phyloP scores from a whole-genome alignment of 768 basidiomycete species.

The Kwoniella newhampshirensis region DNA sequence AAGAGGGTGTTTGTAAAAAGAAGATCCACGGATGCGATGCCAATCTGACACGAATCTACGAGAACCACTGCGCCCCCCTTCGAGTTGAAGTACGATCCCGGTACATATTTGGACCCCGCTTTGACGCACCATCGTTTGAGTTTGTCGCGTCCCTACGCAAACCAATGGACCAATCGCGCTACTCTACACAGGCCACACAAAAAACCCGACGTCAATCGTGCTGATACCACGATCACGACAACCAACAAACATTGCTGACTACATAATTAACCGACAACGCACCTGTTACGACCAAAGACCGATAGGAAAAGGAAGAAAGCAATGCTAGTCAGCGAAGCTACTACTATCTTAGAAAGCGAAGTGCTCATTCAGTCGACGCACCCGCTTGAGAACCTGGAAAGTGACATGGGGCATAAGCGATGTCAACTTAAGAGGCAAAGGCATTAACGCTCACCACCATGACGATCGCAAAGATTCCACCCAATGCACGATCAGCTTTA shows the following conservation, averaged over 20 bases:
- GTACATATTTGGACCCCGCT: too few species aligned
- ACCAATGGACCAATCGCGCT: conserved; percentile 12
- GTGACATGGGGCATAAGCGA: not conserved
- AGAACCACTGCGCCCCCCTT: too few species aligned
- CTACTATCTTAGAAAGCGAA: not conserved
- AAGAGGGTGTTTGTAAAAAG: too few species aligned
- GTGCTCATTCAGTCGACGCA: conserved; percentile 1
- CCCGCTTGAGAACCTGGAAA: conserved; percentile 17
- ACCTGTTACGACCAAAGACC: conserved; percentile 9
- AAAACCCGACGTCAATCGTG: conserved; percentile 1
- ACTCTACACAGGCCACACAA: not conserved
- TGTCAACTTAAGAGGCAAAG: not conserved
- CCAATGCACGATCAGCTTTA: conserved; percentile 89
- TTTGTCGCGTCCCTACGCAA: not conserved
- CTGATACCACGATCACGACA: too few species aligned
- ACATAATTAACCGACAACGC: conserved; percentile 21
- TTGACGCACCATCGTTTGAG: too few species aligned
- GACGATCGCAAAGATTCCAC: conserved; percentile 67
- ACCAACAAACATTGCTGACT: not conserved
- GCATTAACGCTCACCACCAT: conserved; percentile 51
- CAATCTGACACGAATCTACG: too few species aligned
- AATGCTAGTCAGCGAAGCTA: not conserved
- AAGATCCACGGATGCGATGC: too few species aligned
- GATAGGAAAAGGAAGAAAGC: conserved; percentile 1
- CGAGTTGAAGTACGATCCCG: too few species aligned